These are phyloP conservation scores for Funneliformis caledonium DNA, from an alignment of 371 early-diverging fungal species.

Conservation along the genomic window DNA sequence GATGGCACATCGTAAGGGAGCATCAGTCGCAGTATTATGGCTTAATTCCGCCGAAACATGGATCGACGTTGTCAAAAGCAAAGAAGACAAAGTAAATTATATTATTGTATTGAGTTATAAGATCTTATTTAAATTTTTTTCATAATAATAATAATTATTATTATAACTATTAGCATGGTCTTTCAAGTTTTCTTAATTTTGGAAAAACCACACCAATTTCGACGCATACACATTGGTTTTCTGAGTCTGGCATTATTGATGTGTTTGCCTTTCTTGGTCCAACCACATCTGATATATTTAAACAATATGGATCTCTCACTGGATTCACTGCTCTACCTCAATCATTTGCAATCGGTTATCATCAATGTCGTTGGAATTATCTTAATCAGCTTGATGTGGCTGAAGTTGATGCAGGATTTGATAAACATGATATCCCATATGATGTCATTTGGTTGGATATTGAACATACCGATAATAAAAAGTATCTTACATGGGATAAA, in stretches of 20 bases:
- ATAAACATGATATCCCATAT: conserved; percentile 83
- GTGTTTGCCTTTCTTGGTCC: conserved; percentile 90
- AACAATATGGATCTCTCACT: conserved; percentile 76
- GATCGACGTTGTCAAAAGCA: conserved; percentile 81
- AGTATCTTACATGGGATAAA: conserved; percentile 90
- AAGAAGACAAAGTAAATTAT: conserved; percentile 44
- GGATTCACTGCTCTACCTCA: conserved; percentile 89
- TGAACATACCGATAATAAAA: conserved; percentile 91
- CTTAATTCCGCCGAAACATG: conserved; percentile 96
- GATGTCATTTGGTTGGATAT: conserved; percentile 97
- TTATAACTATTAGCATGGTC: neutral
- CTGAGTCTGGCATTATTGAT: conserved; percentile 92
- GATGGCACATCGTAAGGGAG: conserved; percentile 77
- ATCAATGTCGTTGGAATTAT: conserved; percentile 96
- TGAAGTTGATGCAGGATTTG: conserved; percentile 82
- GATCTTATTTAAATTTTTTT: neutral
- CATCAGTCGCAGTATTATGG: conserved; percentile 83
- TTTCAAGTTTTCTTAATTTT: conserved; percentile 11
- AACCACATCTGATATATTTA: conserved; percentile 68
- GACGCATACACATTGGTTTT: conserved; percentile 90
- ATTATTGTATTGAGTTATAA: neutral
- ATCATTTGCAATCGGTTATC: conserved; percentile 89
- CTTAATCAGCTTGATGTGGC: conserved; percentile 81
- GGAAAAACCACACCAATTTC: conserved; percentile 17
- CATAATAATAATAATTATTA: conserved; percentile 17